phyloP scores from a whole-genome alignment of 345 rosid genomes.

The Cardamine occulta region DNA sequence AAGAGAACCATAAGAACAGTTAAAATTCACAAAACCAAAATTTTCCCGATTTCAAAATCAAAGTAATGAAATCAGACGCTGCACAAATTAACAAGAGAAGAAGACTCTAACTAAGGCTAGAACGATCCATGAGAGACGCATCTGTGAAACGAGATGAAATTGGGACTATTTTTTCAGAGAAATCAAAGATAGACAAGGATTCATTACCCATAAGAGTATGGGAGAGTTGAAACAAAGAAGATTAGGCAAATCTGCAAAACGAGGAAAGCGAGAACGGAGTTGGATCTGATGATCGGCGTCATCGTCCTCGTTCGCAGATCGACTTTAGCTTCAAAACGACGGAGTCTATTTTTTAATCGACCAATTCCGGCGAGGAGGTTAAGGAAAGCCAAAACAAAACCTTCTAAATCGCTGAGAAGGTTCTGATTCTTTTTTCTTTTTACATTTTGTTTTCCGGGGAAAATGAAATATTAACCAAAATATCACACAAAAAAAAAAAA shows the following conservation, averaged over 20 bases:
- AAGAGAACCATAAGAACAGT: constrained; percentile 5
- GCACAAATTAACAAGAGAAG: not conserved
- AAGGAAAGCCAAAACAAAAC: not conserved
- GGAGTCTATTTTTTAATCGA: not conserved
- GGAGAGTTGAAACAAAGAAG: constrained; percentile 44
- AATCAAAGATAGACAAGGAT: not conserved
- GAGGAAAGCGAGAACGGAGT: constrained; percentile 37
- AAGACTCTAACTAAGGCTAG: not conserved
- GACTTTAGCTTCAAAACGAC: not conserved
- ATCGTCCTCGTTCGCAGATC: not conserved
- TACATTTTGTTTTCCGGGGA: too few species aligned
- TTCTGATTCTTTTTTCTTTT: not conserved
- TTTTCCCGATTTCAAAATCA: not conserved
- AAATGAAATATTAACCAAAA: too few species aligned
- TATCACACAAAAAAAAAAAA: too few species aligned
- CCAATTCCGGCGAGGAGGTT: constrained; percentile 1
- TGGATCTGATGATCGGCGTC: constrained; percentile 47
- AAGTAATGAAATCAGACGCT: not conserved
- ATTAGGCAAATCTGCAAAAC: constrained; percentile 33
- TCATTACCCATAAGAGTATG: constrained; percentile 50
- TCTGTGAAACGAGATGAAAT: not conserved
- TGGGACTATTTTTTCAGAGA: not conserved
- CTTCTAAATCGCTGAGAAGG: not conserved
- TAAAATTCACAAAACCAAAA: not conserved
- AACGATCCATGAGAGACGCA: not conserved